Evolutionary conservation across 768 basidiomycete genomes (phyloP), one percentile per base, ranked within the genome.

Genomic region (Porphyrellus cyaneotinctus): DNA sequence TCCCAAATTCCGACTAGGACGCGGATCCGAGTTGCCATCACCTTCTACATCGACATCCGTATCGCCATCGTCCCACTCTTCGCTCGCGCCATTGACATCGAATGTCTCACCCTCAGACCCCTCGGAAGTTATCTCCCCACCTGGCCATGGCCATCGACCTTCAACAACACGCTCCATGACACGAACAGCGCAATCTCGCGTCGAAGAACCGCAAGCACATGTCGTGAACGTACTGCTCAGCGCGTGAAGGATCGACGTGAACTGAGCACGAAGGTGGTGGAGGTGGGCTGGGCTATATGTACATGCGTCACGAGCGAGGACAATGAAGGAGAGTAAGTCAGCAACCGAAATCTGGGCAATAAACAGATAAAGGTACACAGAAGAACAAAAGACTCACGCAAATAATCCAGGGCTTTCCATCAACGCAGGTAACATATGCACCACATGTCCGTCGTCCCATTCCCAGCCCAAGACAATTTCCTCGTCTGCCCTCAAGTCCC

Each of bases 381-480:
- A 4, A 47, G 51, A 43, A 51, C 28, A 24, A 61, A 57, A 32
- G 20, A 80, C 80, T 70, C 68, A 85, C 85, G 78, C 74, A 60
- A 84, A 83, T 51, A 78, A 60, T 53, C 75, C 70, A 6, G 84
- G 81, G 6, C 77, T 69, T 59, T 82, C 72, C 52, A 90, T 73
- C 46, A 89, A 69, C 9, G 83, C 82, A n/a, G 83, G 88, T 1
- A 92, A 72, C 54, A 76, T 73, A 68, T 95, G 94, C 0, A 95
- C 81, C 1, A 86, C 84, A 64, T 91, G 88, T 2, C 83, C 84
- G 62, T 98, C 95, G 60, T 97, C 94, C 95, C 95, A 98, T 66
- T 97, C 93, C 93, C 95, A 97, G 0, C 88, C 88, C 0, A 97
- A 71, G 0, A 94, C 83, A 18, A 97, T 80, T 71, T 97, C 95